Conservation (phyloP, 139 green algal genomes). For the Klebsormidium nitens region DNA sequence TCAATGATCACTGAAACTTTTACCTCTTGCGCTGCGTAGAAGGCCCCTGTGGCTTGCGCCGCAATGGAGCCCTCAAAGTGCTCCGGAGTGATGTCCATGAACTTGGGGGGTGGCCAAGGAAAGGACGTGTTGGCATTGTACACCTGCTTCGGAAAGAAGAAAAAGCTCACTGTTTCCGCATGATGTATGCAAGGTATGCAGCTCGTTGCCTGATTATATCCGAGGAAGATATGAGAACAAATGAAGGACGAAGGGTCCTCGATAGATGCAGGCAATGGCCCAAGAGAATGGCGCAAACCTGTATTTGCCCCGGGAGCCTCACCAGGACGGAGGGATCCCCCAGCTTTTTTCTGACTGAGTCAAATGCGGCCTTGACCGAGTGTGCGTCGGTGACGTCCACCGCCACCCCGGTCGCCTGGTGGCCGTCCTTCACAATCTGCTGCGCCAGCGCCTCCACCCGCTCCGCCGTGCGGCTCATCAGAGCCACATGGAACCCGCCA, state of each 20-base stretch:
- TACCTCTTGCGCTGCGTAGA: conserved; percentile 18
- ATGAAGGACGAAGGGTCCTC: too few species aligned
- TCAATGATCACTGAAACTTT: background rate
- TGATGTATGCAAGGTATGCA: too few species aligned
- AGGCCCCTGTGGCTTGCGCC: conserved; percentile 8
- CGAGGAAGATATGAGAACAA: too few species aligned
- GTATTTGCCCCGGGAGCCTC: too few species aligned
- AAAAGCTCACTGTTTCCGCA: background rate
- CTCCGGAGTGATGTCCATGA: conserved; percentile 17
- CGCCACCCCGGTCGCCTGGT: background rate
- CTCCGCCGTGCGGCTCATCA: conserved; percentile 8
- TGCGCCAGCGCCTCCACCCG: background rate
- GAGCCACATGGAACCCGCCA: conserved; percentile 2
- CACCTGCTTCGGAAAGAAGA: conserved; percentile 3
- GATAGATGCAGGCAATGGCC: background rate
- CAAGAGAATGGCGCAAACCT: background rate
- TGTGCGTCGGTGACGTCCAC: conserved; percentile 3
- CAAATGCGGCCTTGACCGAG: conserved; percentile 14
- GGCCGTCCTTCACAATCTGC: background rate
- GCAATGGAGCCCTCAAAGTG: conserved; percentile 12
- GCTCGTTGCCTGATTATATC: too few species aligned
- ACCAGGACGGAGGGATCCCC: conserved; percentile 17
- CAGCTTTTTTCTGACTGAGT: background rate
- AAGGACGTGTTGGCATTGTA: conserved; percentile 25
- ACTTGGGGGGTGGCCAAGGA: conserved; percentile 22